phyloP scores from a whole-genome alignment of 176 grass and related monocot species.

The Canna indica region DNA sequence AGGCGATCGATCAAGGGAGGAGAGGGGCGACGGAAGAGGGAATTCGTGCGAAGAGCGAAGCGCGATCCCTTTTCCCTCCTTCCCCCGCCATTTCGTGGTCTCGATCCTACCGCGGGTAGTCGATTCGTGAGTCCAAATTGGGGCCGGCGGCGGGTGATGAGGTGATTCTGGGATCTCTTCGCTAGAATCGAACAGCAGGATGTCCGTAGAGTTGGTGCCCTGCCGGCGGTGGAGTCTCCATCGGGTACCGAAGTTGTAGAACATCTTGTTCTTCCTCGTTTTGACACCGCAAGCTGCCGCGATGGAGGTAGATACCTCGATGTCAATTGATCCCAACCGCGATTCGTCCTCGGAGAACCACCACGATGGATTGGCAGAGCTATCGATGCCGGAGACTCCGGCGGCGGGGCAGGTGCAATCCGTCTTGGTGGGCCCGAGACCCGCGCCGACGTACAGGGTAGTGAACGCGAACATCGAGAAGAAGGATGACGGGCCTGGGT shows the following conservation, averaged over 20 bases:
- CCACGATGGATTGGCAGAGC: slow-evolving; percentile 7
- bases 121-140: neutral
- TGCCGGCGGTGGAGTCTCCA: neutral
- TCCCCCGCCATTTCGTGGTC: neutral
- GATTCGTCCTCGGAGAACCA: slow-evolving; percentile 8
- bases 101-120: neutral
- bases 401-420: neutral
- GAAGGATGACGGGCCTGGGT: slow-evolving; percentile 84
- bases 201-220: neutral
- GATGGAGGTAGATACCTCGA: slow-evolving; percentile 17
- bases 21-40: neutral
- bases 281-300: neutral
- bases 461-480: slow-evolving; percentile 63
- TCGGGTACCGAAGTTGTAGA: neutral
- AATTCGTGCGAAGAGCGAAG: neutral
- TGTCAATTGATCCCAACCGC: slow-evolving; percentile 2
- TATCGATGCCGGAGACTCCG: neutral
- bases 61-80: neutral
- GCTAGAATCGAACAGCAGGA: neutral
- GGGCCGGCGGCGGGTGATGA: neutral
- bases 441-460: slow-evolving; percentile 64
- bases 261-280: neutral
- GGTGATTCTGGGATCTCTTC: neutral
- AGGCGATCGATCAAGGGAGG: slow-evolving; percentile 5
- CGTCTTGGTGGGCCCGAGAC: slow-evolving; percentile 38